Percentiles rank a stretch among this genome's conserved stretches.
Conservation (phyloP, 2,329 filamentous ascomycete genomes). For the Diplodia corticola region DNA sequence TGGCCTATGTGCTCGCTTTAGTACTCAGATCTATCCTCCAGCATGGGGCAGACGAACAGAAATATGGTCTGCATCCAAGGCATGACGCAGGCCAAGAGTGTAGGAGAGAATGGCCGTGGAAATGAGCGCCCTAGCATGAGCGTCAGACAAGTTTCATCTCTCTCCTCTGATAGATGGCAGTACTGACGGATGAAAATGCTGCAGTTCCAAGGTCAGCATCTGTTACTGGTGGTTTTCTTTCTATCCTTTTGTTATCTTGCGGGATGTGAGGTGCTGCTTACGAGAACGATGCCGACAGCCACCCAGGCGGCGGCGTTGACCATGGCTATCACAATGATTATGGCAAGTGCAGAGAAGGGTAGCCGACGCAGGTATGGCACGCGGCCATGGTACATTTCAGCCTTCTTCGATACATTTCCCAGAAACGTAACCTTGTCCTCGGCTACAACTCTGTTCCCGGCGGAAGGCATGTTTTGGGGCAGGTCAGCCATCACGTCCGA, state of each 20-base stretch:
- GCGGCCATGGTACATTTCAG: constrained; percentile 43
- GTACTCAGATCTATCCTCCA: background rate
- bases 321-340: constrained; percentile 55
- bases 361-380: constrained; percentile 58
- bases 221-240: background rate
- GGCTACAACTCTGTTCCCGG: background rate
- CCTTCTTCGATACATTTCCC: constrained; percentile 26
- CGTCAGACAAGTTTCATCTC: background rate
- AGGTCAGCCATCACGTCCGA: background rate
- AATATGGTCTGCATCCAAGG: constrained; percentile 95
- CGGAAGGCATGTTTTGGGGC: background rate
- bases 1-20: constrained; percentile 56
- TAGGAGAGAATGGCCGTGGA: constrained; percentile 83
- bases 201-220: background rate
- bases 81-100: constrained; percentile 85
- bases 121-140: constrained; percentile 58
- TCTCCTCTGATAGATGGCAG: background rate
- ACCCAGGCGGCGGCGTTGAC: constrained; percentile 61
- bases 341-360: constrained; percentile 58
- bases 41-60: constrained; percentile 46
- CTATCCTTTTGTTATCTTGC: background rate
- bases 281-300: constrained; percentile 58
- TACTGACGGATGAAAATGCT: constrained; percentile 37
- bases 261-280: constrained; percentile 34
- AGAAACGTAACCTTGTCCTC: constrained; percentile 14